Conservation (phyloP, 768 basidiomycete species). For the Mycena epipterygia region DNA sequence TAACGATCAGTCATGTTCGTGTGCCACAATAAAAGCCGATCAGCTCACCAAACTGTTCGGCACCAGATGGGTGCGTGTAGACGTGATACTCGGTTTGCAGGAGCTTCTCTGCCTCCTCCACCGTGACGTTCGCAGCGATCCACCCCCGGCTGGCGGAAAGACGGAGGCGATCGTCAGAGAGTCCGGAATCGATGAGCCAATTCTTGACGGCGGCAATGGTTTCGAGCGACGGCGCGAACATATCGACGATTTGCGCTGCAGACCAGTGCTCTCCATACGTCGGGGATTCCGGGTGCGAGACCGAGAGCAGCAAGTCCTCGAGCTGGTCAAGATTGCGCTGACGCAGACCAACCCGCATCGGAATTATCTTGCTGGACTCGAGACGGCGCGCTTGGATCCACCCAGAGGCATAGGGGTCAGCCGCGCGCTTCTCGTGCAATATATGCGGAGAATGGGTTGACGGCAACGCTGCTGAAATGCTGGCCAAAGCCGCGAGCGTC, state of each 20-base stretch:
- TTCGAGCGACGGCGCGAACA: constrained; percentile 55
- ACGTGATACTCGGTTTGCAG: constrained; percentile 58
- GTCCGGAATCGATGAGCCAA: constrained; percentile 56
- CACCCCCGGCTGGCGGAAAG: constrained; percentile 51
- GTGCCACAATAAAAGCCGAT: constrained; percentile 2
- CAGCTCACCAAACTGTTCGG: constrained; percentile 52
- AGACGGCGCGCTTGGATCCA: constrained; percentile 50
- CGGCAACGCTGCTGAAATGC: constrained; percentile 4
- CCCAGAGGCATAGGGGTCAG: constrained; percentile 40
- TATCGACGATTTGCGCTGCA: constrained; percentile 52
- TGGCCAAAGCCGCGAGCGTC: background rate
- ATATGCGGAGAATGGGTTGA: constrained; percentile 28
- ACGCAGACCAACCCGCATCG: constrained; percentile 60
- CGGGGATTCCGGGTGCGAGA: constrained; percentile 59
- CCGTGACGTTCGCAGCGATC: constrained; percentile 56
- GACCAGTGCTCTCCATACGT: constrained; percentile 64
- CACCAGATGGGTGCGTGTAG: constrained; percentile 54
- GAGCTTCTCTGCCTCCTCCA: constrained; percentile 59
- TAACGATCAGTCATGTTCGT: background rate
- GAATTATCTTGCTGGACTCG: constrained; percentile 49
- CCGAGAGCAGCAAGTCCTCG: constrained; percentile 56
- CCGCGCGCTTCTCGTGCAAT: constrained; percentile 56
- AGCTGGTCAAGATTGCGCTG: constrained; percentile 58
- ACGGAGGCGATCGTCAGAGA: constrained; percentile 50
- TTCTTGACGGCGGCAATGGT: constrained; percentile 52